A percentile compares a stretch with the other conserved stretches of the same genome.
phyloP scores from a whole-genome alignment of 1,284 basidiomycete species.

The Boletellus sp. region DNA sequence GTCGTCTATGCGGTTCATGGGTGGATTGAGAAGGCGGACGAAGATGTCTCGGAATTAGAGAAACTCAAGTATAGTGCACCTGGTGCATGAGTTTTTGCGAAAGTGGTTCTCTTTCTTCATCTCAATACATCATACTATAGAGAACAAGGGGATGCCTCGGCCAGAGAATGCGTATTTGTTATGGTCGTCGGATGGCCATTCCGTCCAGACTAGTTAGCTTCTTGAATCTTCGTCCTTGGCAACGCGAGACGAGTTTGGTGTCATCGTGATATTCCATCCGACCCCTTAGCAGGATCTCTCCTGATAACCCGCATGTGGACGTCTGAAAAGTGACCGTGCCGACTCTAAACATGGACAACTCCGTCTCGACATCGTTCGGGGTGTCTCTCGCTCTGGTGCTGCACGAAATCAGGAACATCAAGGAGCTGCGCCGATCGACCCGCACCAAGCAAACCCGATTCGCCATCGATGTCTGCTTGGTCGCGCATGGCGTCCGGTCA shows the following conservation, averaged over 20 bases:
- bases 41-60: slow-evolving; percentile 49
- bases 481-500: slow-evolving; percentile 29
- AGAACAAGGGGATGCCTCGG: too few species aligned
- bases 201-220: too few species aligned
- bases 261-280: too few species aligned
- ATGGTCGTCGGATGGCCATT: too few species aligned
- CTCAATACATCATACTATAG: too few species aligned
- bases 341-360: not conserved
- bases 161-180: too few species aligned
- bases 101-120: not conserved
- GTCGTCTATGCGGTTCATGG: slow-evolving; percentile 43
- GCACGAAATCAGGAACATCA: slow-evolving; percentile 7
- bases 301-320: too few species aligned
- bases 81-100: slow-evolving; percentile 41
- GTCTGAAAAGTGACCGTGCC: too few species aligned
- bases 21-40: slow-evolving; percentile 42
- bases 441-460: slow-evolving; percentile 16
- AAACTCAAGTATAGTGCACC: slow-evolving; percentile 50
- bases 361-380: slow-evolving; percentile 7
- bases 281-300: too few species aligned
- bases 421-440: slow-evolving; percentile 6
- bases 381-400: slow-evolving; percentile 20
- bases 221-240: too few species aligned
- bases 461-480: slow-evolving; percentile 24
- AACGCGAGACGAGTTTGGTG: too few species aligned